Percentiles rank a stretch among this genome's conserved stretches.
These are phyloP conservation scores for Blastomyces silverae DNA, from an alignment of 2,329 filamentous ascomycete genomes.

Conservation along the genomic window DNA sequence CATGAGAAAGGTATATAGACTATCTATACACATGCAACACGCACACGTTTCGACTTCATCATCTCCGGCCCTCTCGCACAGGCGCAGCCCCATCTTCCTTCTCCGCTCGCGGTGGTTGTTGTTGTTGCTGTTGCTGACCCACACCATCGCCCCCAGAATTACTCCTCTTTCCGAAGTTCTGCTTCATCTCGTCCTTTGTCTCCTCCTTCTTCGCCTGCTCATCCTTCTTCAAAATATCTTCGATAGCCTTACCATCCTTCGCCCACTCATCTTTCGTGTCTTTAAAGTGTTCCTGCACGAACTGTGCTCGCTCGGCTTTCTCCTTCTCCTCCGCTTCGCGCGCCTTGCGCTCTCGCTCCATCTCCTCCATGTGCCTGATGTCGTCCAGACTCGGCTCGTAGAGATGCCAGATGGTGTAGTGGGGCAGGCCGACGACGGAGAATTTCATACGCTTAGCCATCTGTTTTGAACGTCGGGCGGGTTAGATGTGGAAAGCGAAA, in stretches of 20 bases:
- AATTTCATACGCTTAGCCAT: constrained; percentile 97
- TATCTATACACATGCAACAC: constrained; percentile 1
- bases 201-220: constrained; percentile 31
- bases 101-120: background rate
- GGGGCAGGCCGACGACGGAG: constrained; percentile 88
- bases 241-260: constrained; percentile 75
- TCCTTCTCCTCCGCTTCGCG: constrained; percentile 74
- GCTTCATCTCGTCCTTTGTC: constrained; percentile 18
- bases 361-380: constrained; percentile 96
- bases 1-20: constrained; percentile 15
- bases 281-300: constrained; percentile 73
- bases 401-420: constrained; percentile 99
- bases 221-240: constrained; percentile 58
- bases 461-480: constrained; percentile 42
- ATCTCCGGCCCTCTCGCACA: background rate
- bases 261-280: constrained; percentile 77
- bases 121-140: background rate
- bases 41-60: background rate
- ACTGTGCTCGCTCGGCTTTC: constrained; percentile 64
- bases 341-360: constrained; percentile 78
- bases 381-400: constrained; percentile 99
- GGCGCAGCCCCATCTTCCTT: background rate
- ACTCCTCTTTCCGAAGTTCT: constrained; percentile 14
- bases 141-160: background rate
- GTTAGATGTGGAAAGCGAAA: constrained; percentile 19